phyloP scores from a whole-genome alignment of 768 basidiomycete genomes.

The Roridomyces roridus region DNA sequence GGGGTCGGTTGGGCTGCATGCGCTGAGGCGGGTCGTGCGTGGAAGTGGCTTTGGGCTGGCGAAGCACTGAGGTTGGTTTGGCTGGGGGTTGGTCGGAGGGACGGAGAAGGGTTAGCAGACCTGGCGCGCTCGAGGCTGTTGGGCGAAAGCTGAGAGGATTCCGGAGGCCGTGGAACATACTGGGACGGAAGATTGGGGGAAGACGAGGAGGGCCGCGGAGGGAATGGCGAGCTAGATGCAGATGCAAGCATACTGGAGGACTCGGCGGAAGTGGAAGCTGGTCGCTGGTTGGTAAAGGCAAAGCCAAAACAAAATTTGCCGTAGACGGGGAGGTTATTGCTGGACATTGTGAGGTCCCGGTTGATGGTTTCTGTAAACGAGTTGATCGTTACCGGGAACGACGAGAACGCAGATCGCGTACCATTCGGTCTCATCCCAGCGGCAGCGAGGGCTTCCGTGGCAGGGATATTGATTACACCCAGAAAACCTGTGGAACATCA shows the following conservation, averaged over 20 bases:
- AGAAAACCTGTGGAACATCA: constrained; percentile 51
- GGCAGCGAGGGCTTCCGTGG: constrained; percentile 56
- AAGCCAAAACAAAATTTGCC: constrained; percentile 80
- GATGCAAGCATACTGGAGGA: constrained; percentile 19
- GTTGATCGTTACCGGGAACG: constrained; percentile 21
- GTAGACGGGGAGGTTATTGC: constrained; percentile 80
- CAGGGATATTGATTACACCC: constrained; percentile 62
- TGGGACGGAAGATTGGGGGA: constrained; percentile 8
- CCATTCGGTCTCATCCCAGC: constrained; percentile 52
- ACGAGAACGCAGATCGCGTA: constrained; percentile 32
- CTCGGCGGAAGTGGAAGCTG: constrained; percentile 28
- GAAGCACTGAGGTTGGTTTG: constrained; percentile 29
- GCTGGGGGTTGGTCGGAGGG: constrained; percentile 34
- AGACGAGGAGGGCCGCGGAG: constrained; percentile 24
- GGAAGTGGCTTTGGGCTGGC: constrained; percentile 32
- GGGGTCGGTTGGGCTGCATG: constrained; percentile 21
- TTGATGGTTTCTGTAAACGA: constrained; percentile 66
- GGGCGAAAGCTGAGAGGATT: constrained; percentile 12
- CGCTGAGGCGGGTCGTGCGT: constrained; percentile 16
- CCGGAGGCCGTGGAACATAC: constrained; percentile 7
- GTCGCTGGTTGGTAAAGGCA: constrained; percentile 44
- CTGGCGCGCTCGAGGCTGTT: constrained; percentile 20
- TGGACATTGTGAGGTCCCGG: constrained; percentile 74
- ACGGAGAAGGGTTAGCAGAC: constrained; percentile 21
- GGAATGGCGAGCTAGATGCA: constrained; percentile 10